Percentiles rank a stretch among this genome's conserved stretches.
Conservation (phyloP, 805 yeast species). For the Candida namnaoensis region DNA sequence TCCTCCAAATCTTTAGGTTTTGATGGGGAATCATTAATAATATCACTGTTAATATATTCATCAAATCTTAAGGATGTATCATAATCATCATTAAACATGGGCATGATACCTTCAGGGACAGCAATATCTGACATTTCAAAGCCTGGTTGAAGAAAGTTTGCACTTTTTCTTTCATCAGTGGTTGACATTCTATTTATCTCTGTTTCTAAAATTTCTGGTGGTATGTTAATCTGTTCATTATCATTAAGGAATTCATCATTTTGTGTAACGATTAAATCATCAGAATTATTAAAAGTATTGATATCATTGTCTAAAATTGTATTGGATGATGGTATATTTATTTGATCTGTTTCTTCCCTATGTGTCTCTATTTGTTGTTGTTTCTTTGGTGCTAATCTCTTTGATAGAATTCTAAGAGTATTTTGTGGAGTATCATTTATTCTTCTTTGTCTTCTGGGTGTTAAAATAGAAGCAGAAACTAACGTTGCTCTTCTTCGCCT, state of each 20-base stretch:
- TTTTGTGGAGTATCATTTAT: conserved; percentile 14
- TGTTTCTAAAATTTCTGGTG: no score
- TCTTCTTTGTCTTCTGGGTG: conserved; percentile 13
- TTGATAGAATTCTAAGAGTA: conserved; percentile 11
- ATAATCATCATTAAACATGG: conserved; percentile 2
- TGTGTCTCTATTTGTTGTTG: background rate
- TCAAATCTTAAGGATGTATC: background rate
- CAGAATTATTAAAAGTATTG: no score
- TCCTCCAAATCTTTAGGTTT: background rate
- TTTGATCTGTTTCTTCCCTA: conserved; percentile 3
- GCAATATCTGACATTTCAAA: conserved; percentile 14
- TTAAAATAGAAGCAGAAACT: conserved; percentile 11
- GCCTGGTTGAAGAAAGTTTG: no score
- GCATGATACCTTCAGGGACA: conserved; percentile 17
- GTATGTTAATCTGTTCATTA: no score
- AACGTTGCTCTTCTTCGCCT: conserved; percentile 14
- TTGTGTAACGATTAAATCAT: no score
- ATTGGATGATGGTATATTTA: no score
- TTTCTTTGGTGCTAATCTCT: conserved; percentile 9
- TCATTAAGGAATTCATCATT: no score
- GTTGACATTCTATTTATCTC: no score
- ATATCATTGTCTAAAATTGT: no score
- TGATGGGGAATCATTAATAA: background rate
- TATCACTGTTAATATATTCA: background rate
- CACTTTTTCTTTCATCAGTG: no score